phyloP scores from a whole-genome alignment of 2,329 filamentous ascomycete species.

The Tolypocladium nubicola region DNA sequence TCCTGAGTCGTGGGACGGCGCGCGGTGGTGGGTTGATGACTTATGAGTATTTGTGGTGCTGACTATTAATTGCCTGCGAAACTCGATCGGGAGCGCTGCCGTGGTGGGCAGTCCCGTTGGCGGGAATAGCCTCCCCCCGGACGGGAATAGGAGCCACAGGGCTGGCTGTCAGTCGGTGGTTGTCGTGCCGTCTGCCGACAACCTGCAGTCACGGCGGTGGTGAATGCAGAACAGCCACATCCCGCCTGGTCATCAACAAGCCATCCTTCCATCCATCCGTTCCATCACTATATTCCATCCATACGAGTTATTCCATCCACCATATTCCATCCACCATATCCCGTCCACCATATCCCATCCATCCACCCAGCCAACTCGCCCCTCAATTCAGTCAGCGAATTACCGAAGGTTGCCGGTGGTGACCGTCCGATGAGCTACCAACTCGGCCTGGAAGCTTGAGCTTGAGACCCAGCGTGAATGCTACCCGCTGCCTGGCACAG shows the following conservation, averaged over 20 bases:
- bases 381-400: not conserved
- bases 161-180: too few relatives aligned
- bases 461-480: not conserved
- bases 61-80: not conserved
- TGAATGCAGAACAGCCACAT: not conserved
- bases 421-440: not conserved
- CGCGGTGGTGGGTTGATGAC: not conserved
- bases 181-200: not conserved
- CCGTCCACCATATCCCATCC: not conserved
- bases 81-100: not conserved
- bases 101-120: not conserved
- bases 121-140: not conserved
- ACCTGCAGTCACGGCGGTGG: not conserved
- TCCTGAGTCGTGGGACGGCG: not conserved
- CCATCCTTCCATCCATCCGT: not conserved
- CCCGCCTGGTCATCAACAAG: not conserved
- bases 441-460: not conserved
- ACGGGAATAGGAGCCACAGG: not conserved
- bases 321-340: too few relatives aligned
- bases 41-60: not conserved
- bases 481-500: too few relatives aligned
- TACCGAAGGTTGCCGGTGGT: not conserved
- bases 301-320: too few relatives aligned
- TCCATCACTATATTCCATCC: not conserved
- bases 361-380: not conserved